Base-by-base conservation (phyloP, 2,329 filamentous ascomycete species). In the Alternaria brassicicola region DNA sequence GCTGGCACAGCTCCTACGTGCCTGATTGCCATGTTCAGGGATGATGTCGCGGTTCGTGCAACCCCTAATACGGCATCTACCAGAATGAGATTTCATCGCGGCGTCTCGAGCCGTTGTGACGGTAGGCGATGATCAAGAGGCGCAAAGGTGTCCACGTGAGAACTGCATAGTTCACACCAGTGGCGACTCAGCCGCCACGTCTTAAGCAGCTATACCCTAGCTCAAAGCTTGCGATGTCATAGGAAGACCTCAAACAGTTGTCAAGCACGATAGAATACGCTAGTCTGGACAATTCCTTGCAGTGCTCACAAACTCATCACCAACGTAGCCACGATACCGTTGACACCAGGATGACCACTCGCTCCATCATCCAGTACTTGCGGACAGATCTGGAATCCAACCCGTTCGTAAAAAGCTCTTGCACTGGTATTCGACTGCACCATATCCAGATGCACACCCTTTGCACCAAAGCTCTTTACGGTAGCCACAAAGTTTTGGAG, bases 391-490 rank as follows among this genome's bases (percentile, higher is more conserved):
- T 49, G 15, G 19, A 72, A 76, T 3, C 72, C 72, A 8, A 72
- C 36, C 15, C 62, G 64, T 25, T 72, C 63, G 45, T 76, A 76
- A 25, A 76, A 76, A 15, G 53, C 63, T 53, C 58, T 65, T 10
- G 68, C 75, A 9, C 66, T 59, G 2, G 52, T 55, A 55, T 78
- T 78, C 36, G 55, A 57, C 46, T 62, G 57, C n/a, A 75, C 69
- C 71, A 78, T 74, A 33, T 70, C 75, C 33, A 78, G 47, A 67
- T 78, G 76, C 30, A 77, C 71, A 0, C 77, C 77, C 1, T 30
- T 42, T 1, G 69, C 71, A 2, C 72, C 72, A 2, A 61, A 12
- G 10, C 45, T 58, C 53, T 64, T 70, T 7, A 75, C 45, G 12
- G 51, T 61, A 3, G 61, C 55, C 35, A 73, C 61, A 21, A 75